These are phyloP conservation scores for Elsinoe necatrix DNA, from an alignment of 2,329 filamentous ascomycete species.

Conservation along the genomic window DNA sequence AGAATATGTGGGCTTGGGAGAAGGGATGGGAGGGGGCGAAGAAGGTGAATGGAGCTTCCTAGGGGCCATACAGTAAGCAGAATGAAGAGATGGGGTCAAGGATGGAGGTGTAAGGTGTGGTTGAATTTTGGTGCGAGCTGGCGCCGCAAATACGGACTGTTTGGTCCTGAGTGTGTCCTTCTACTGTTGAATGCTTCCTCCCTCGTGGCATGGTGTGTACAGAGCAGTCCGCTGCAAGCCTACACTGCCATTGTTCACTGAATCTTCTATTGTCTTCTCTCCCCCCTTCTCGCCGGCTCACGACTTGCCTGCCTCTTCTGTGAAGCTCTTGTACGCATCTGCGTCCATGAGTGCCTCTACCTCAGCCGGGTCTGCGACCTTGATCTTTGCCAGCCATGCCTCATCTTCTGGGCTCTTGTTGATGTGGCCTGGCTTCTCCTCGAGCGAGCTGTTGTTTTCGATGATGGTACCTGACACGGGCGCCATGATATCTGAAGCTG, in stretches of 20 bases:
- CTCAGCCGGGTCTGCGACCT: constrained; percentile 62
- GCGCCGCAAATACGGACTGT: background rate
- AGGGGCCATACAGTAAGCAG: background rate
- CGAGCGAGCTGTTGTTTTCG: constrained; percentile 63
- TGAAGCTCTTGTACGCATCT: constrained; percentile 70
- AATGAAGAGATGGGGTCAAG: background rate
- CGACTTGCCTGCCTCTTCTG: constrained; percentile 38
- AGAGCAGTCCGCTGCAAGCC: background rate
- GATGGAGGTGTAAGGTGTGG: background rate
- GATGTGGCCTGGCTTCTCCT: constrained; percentile 78
- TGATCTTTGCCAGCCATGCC: constrained; percentile 88
- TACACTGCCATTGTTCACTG: background rate
- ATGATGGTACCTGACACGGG: constrained; percentile 71
- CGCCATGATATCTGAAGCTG: constrained; percentile 91
- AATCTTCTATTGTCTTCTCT: background rate
- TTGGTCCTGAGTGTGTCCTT: background rate
- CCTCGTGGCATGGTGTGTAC: background rate
- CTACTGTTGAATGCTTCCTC: constrained; percentile 4
- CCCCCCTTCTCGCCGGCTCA: background rate
- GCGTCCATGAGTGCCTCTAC: constrained; percentile 68
- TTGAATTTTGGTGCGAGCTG: background rate
- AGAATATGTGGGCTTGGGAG: constrained; percentile 26
- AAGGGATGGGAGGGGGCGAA: constrained; percentile 20
- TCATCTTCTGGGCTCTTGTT: constrained; percentile 85
- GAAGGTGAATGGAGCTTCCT: constrained; percentile 23